A percentile compares a stretch with the other conserved stretches of the same genome.
Conservation (phyloP, 2,329 filamentous ascomycete genomes). For the Zelopaecilomyces penicillatus region DNA sequence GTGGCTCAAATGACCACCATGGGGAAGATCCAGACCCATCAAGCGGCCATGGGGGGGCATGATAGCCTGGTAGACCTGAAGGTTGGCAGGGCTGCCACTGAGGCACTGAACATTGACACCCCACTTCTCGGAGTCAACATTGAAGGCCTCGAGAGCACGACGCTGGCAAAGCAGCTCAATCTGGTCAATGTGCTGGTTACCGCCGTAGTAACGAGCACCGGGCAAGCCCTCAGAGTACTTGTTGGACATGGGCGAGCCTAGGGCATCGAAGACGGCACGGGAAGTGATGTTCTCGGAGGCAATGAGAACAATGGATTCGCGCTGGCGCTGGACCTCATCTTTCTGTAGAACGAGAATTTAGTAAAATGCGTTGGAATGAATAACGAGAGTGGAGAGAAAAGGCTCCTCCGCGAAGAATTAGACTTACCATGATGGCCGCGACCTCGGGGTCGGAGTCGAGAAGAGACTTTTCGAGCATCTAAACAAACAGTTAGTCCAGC, state of each 20-base stretch:
- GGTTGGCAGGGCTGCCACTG: slow-evolving; percentile 87
- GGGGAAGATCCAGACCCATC: slow-evolving; percentile 93
- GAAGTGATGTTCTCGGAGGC: slow-evolving; percentile 99
- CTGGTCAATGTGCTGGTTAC: slow-evolving; percentile 97
- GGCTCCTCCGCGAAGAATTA: neutral
- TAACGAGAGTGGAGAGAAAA: neutral
- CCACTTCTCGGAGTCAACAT: slow-evolving; percentile 81
- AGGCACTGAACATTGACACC: slow-evolving; percentile 97
- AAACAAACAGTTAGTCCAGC: slow-evolving; percentile 5
- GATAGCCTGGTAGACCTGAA: slow-evolving; percentile 96
- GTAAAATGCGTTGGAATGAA: neutral
- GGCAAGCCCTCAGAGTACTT: slow-evolving; percentile 99
- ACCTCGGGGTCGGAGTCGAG: slow-evolving; percentile 89
- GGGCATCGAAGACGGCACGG: slow-evolving; percentile 92
- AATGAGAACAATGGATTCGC: slow-evolving; percentile 97
- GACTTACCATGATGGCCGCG: slow-evolving; percentile 84
- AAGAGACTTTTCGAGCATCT: slow-evolving; percentile 96
- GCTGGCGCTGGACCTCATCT: slow-evolving; percentile 91
- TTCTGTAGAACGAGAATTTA: slow-evolving; percentile 46
- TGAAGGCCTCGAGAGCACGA: slow-evolving; percentile 86
- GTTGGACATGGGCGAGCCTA: slow-evolving; percentile 93
- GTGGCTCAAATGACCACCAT: slow-evolving; percentile 91
- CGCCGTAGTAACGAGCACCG: slow-evolving; percentile 96
- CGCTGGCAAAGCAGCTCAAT: slow-evolving; percentile 93
- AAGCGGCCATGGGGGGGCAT: slow-evolving; percentile 92